phyloP scores from a whole-genome alignment of 106 monocot species.

The Posidonia australis region DNA sequence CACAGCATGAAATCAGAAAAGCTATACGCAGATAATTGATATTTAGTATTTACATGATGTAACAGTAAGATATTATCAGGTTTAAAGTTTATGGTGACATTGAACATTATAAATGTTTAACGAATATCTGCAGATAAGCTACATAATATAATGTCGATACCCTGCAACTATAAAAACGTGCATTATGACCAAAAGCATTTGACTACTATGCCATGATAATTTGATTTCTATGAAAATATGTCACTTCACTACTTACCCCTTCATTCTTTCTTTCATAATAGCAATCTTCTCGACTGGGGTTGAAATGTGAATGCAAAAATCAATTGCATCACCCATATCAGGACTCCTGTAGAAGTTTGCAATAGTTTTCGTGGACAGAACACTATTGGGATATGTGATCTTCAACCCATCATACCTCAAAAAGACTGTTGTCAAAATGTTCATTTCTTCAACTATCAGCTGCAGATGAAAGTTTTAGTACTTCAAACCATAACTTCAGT shows the following conservation, averaged over 20 bases:
- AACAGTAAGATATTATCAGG: no score
- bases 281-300: conserved; percentile 81
- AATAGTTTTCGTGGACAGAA: conserved; percentile 50
- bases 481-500: background rate
- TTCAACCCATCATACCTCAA: conserved; percentile 70
- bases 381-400: conserved; percentile 63
- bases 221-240: background rate
- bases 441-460: conserved; percentile 94
- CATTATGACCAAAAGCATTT: no score
- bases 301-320: conserved; percentile 73
- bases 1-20: no score
- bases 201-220: no score
- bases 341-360: conserved; percentile 74
- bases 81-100: no score
- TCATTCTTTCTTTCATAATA: conserved; percentile 60
- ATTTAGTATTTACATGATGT: no score
- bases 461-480: conserved; percentile 20
- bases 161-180: no score
- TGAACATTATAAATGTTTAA: no score
- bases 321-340: conserved; percentile 80
- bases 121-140: no score
- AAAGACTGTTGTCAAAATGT: conserved; percentile 80
- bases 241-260: conserved; percentile 26
- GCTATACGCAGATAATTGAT: no score
- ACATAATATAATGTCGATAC: no score